Evolutionary conservation across 2,329 filamentous ascomycete genomes (phyloP).

Genomic region (Pseudofabraea citricarpa): DNA sequence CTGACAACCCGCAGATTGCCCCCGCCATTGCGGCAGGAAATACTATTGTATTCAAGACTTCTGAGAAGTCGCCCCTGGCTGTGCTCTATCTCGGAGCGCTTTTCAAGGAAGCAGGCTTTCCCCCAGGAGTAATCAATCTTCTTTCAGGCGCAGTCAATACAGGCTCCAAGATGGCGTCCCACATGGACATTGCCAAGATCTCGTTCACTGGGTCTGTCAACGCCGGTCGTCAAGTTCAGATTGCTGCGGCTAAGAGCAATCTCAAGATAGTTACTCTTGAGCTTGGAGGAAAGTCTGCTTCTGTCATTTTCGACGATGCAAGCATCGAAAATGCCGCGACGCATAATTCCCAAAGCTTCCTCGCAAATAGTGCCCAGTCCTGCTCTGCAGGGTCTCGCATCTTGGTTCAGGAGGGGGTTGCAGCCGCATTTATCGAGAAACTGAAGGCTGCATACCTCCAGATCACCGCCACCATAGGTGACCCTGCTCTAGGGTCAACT

Average conservation of each 20-base stretch:
- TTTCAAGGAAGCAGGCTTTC: slow-evolving; percentile 18
- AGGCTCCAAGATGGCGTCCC: slow-evolving; percentile 30
- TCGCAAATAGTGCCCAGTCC: too few species aligned
- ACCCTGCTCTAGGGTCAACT: slow-evolving; percentile 35
- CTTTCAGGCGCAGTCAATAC: slow-evolving; percentile 33
- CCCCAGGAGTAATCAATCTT: slow-evolving; percentile 34
- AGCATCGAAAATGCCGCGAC: slow-evolving; percentile 44
- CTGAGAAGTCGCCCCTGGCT: slow-evolving; percentile 55
- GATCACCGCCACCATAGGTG: slow-evolving; percentile 3
- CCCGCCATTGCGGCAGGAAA: slow-evolving; percentile 56
- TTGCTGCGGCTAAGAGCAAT: slow-evolving; percentile 32
- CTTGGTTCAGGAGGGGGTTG: slow-evolving; percentile 57
- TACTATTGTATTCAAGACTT: slow-evolving; percentile 55
- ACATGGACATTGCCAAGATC: slow-evolving; percentile 34
- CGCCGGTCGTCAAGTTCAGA: slow-evolving; percentile 33
- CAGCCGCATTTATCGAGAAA: slow-evolving; percentile 51
- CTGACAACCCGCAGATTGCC: slow-evolving; percentile 36
- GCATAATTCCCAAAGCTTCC: too few species aligned
- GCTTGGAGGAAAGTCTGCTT: slow-evolving; percentile 37
- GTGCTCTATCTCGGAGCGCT: slow-evolving; percentile 39
- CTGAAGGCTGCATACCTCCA: slow-evolving; percentile 8
- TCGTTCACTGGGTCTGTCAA: slow-evolving; percentile 34
- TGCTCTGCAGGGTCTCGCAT: slow-evolving; percentile 60
- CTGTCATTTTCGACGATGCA: slow-evolving; percentile 36
- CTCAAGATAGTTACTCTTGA: slow-evolving; percentile 37